phyloP scores from a whole-genome alignment of 805 yeast genomes.

The Yarrowia sp. region DNA sequence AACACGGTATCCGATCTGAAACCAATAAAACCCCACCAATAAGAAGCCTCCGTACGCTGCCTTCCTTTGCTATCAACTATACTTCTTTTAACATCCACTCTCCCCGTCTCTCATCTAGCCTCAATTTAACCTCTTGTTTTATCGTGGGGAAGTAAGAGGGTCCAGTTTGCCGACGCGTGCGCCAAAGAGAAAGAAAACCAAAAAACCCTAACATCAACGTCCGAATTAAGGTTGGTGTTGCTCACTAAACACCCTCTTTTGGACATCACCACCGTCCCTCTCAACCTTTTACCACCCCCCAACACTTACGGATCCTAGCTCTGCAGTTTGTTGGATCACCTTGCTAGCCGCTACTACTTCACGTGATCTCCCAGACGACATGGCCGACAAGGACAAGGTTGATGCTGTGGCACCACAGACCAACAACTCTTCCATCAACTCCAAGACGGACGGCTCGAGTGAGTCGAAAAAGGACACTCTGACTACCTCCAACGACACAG shows the following conservation, averaged over 20 bases:
- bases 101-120: too few species aligned
- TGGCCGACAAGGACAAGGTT: conserved; percentile 9
- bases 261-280: neutral
- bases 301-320: neutral
- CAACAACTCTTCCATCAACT: neutral
- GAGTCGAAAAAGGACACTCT: neutral
- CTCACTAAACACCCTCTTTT: conserved; percentile 15
- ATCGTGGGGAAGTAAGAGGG: too few species aligned
- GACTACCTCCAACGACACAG: neutral
- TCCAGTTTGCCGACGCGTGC: too few species aligned
- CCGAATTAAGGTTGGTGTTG: conserved; percentile 14
- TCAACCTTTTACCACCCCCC: neutral
- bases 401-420: neutral
- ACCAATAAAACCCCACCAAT: too few species aligned
- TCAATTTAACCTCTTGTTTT: too few species aligned
- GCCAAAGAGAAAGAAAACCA: too few species aligned
- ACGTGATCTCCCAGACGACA: conserved; percentile 3
- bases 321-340: neutral
- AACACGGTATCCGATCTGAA: too few species aligned
- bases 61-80: too few species aligned
- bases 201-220: neutral
- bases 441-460: neutral
- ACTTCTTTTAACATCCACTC: too few species aligned
- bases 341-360: neutral
- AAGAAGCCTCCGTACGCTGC: too few species aligned